Percentiles rank a stretch among this genome's conserved stretches.
Conservation (phyloP, 805 yeast species). For the Wickerhamiella musiphila region DNA sequence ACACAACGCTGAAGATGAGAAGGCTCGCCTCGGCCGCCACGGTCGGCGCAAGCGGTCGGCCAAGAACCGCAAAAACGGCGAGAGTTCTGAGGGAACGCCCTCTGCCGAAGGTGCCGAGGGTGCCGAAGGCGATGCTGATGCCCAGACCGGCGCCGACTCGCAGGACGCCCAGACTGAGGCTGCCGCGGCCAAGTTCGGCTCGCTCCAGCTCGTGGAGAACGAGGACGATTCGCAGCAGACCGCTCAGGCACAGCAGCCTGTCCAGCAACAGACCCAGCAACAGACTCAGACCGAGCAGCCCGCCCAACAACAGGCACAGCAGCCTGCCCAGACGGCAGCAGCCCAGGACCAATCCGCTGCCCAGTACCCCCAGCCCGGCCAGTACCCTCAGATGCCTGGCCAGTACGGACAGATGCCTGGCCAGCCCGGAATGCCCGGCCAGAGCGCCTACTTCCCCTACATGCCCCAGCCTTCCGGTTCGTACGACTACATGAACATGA, state of each 20-base stretch:
- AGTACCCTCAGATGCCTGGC: too few species aligned
- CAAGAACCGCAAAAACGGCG: not conserved
- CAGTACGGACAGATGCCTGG: too few species aligned
- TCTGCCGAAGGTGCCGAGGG: not conserved
- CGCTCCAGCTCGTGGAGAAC: conserved; percentile 31
- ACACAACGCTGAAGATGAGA: conserved; percentile 8
- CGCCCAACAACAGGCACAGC: conserved; percentile 12
- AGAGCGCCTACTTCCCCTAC: too few species aligned
- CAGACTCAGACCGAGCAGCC: conserved; percentile 11
- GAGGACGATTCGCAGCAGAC: conserved; percentile 7
- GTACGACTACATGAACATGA: too few species aligned
- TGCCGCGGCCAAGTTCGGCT: conserved; percentile 56
- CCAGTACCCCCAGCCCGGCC: too few species aligned
- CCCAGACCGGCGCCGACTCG: conserved; percentile 31
- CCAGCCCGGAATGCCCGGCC: too few species aligned
- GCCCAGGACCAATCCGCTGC: too few species aligned
- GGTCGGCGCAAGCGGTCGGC: conserved; percentile 29
- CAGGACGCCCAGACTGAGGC: too few species aligned
- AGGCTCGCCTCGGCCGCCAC: conserved; percentile 37
- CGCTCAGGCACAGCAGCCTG: conserved; percentile 12
- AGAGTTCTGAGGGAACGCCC: not conserved
- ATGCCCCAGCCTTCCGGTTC: too few species aligned
- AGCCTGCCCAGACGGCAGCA: not conserved
- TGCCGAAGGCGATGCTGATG: conserved; percentile 5
- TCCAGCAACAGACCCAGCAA: conserved; percentile 19